Evolutionary conservation across 2,329 filamentous ascomycete species (phyloP).

Genomic region (Colletotrichum trifolii): DNA sequence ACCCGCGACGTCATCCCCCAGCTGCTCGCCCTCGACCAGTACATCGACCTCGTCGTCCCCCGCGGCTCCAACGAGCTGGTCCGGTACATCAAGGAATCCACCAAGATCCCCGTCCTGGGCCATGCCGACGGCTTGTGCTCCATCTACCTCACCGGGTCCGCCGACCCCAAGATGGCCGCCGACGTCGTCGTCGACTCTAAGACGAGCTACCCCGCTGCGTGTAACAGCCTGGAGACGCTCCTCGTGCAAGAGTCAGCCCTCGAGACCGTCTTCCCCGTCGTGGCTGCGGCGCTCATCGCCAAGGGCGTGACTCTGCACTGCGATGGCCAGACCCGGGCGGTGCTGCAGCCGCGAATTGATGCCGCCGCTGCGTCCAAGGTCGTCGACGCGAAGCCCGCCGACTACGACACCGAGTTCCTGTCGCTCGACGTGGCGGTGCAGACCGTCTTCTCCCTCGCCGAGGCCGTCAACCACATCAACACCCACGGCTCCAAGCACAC

Average conservation of each 20-base stretch:
- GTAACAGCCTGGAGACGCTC: slow-evolving; percentile 93
- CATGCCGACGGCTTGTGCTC: slow-evolving; percentile 95
- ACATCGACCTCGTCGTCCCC: slow-evolving; percentile 96
- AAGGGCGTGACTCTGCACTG: slow-evolving; percentile 87
- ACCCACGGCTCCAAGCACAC: slow-evolving; percentile 93
- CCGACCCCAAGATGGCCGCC: slow-evolving; percentile 76
- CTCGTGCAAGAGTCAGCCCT: slow-evolving; percentile 82
- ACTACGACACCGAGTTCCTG: slow-evolving; percentile 92
- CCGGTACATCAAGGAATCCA: slow-evolving; percentile 87
- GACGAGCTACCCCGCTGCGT: slow-evolving; percentile 93
- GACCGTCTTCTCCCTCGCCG: slow-evolving; percentile 74
- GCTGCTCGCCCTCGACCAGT: slow-evolving; percentile 84
- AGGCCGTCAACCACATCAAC: slow-evolving; percentile 91
- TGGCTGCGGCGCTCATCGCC: slow-evolving; percentile 78
- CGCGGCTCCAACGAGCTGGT: slow-evolving; percentile 92
- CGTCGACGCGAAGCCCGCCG: slow-evolving; percentile 72
- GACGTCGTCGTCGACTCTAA: slow-evolving; percentile 91
- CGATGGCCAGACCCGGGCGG: slow-evolving; percentile 75
- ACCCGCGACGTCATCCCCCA: slow-evolving; percentile 91
- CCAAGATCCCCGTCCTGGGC: slow-evolving; percentile 93
- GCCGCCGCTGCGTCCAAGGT: slow-evolving; percentile 58
- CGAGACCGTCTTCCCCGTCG: slow-evolving; percentile 68
- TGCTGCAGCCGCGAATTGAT: slow-evolving; percentile 56
- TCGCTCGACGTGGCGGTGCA: slow-evolving; percentile 87
- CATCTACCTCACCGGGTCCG: slow-evolving; percentile 84